Evolutionary conservation across 371 early-diverging fungal species (phyloP), one percentile per base, ranked within the genome.

Genomic region (Circinella umbellata): DNA sequence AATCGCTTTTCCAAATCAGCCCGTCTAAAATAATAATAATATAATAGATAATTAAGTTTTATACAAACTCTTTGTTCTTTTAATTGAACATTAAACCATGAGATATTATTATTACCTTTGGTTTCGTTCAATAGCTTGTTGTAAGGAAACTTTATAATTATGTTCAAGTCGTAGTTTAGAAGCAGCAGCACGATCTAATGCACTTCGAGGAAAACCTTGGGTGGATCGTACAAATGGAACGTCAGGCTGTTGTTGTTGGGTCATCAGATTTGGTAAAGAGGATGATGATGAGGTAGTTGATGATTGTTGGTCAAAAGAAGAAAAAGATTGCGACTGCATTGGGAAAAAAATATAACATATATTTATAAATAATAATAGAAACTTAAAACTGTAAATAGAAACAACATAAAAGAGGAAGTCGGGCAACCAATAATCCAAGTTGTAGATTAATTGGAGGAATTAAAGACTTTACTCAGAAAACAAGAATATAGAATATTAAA

Each of bases 121-220:
- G 69, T 94, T 94, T 65, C 97, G 80, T 68, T 98, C 98, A 75
- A 91, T 91, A 69, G 94, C 94, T 73, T 96, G 96, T 34, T 91
- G 88, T 67, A 97, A 86, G 27, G 92, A 84, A 20, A 88, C 85
- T 74, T 94, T 94, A 81, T 98, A 98, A 72, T 93, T 95, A 74
- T 92, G 85, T 73, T 97, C 95, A 35, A 98, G 84, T 62, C 93
- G 92, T 53, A 93, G 82, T 80, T 95, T 96, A 36, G 96, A 95
- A 14, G 91, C 90, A 0, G 95, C 88, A 4, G 95, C 92, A 72
- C 94, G 88, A 61, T 98, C 98, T 9, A 96, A 71, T 1, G 92
- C 88, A 67, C 89, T 81, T 74, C 90, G 85, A 18, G 96, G 90
- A 55, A 93, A 85, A 0, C 89, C 88, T 63, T 89, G 88, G 1